Base-by-base conservation (phyloP, 345 rosid genomes). In the Acer campestre region DNA sequence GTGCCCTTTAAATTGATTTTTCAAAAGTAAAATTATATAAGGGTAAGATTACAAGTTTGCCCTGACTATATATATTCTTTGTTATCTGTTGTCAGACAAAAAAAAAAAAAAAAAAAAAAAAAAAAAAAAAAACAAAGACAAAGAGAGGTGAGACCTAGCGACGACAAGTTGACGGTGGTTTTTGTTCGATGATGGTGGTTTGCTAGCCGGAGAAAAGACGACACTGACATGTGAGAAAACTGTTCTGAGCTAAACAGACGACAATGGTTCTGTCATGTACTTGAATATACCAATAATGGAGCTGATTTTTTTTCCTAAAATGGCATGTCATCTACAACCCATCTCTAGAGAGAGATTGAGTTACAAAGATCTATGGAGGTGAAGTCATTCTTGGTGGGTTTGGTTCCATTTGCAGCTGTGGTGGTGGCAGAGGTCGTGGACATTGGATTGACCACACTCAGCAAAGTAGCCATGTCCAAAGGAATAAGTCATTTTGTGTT, bases 381-480 rank as follows among this genome's bases (percentile, higher is more conserved):
- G 75, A 71, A 64, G 27, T 77, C 80, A 7, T 40, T 59, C 23
- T 23, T 81, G 72, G 38, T 49, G 53, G 62, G 62, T n/a, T 74
- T 61, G 73, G 65, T 77, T 7, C 92, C 89, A 38, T 77, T 79
- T 75, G 90, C 80, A 66, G 88, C 84, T 25, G 84, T 87, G 89
- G 81, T 83, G 79, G 68, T 53, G 68, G 76, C 81, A 68, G 88
- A 82, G 70, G 74, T 63, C 64, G 53, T 80, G n/a, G 85, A 75
- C 68, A 86, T 83, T 35, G 92, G 84, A 31, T 35, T 89, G 56
- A 83, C 86, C 6, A 84, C 90, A 4, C 63, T 89, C 16, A 84
- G 77, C 76, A 85, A 89, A 72, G 86, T 84, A 23, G 90, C 89
- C 77, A 84, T 89, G 84, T 85, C 90, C 20, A 56, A 61, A 71